Evolutionary conservation across 2,329 filamentous ascomycete species (phyloP).

Genomic region (Zymoseptoria crescenta): DNA sequence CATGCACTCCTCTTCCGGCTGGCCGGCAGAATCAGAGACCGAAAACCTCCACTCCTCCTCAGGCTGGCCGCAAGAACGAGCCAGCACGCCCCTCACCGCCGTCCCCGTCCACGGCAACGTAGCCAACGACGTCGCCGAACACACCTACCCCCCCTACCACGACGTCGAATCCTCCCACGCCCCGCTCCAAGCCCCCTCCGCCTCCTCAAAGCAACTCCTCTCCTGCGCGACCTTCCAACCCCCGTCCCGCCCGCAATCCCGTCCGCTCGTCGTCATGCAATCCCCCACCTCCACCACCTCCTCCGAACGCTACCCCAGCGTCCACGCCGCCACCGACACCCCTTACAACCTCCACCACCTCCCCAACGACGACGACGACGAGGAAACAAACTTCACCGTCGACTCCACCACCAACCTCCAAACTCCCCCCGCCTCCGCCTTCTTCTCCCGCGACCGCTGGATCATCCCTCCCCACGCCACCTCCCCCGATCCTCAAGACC

Average conservation of each 20-base stretch:
- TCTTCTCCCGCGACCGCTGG: neutral
- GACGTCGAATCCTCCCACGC: neutral
- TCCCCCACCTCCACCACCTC: constrained; percentile 1
- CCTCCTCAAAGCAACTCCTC: neutral
- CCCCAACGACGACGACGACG: neutral
- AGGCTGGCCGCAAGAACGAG: neutral
- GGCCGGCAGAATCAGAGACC: too few species aligned
- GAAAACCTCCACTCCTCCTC: neutral
- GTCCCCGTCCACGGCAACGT: neutral
- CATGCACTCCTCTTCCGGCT: neutral
- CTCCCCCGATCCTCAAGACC: neutral
- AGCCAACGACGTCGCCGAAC: neutral
- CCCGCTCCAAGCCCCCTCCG: neutral
- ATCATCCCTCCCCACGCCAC: neutral
- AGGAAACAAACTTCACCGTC: neutral
- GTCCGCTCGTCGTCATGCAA: constrained; percentile 6
- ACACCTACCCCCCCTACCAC: neutral
- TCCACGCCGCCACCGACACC: neutral
- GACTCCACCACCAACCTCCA: neutral
- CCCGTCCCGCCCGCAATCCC: neutral
- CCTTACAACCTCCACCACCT: too few species aligned
- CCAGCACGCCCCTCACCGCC: neutral
- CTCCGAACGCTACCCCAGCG: neutral
- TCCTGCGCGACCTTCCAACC: neutral
- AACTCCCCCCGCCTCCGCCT: neutral